A percentile compares a stretch with the other conserved stretches of the same genome.
Conservation (phyloP, 306 rosid genomes). For the Quercus parvula region DNA sequence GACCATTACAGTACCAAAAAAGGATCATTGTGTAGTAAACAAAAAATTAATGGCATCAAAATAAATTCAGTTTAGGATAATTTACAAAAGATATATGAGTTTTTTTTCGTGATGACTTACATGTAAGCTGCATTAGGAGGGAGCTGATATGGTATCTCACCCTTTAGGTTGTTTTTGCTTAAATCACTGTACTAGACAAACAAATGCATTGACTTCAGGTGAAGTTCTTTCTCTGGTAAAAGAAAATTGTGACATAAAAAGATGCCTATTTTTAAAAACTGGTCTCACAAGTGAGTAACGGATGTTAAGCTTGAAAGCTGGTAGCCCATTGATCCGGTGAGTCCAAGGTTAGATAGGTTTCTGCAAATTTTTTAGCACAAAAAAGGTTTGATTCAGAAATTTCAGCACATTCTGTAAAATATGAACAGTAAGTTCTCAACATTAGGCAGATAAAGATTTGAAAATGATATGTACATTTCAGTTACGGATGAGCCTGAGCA, state of each 20-base stretch:
- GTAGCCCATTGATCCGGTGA: slow-evolving; percentile 76
- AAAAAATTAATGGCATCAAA: neutral
- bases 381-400: slow-evolving; percentile 2
- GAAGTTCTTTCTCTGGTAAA: slow-evolving; percentile 10
- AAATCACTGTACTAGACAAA: slow-evolving; percentile 92
- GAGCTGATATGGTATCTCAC: slow-evolving; percentile 85
- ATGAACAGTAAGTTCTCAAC: neutral
- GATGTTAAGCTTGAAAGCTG: slow-evolving; percentile 73
- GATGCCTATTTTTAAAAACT: slow-evolving; percentile 14
- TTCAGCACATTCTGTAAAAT: neutral
- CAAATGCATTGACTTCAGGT: slow-evolving; percentile 41
- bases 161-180: slow-evolving; percentile 77
- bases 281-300: slow-evolving; percentile 75
- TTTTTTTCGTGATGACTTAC: slow-evolving; percentile 44
- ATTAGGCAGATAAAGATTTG: neutral
- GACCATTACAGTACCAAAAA: neutral
- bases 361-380: slow-evolving; percentile 36
- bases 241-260: neutral
- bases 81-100: neutral
- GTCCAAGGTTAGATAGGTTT: slow-evolving; percentile 55
- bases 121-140: slow-evolving; percentile 70
- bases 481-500: slow-evolving; percentile 85
- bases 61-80: neutral
- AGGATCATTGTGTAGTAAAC: neutral
- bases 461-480: slow-evolving; percentile 51